Evolutionary conservation across 345 rosid genomes (phyloP).

Genomic region (Ceriops zippeliana): DNA sequence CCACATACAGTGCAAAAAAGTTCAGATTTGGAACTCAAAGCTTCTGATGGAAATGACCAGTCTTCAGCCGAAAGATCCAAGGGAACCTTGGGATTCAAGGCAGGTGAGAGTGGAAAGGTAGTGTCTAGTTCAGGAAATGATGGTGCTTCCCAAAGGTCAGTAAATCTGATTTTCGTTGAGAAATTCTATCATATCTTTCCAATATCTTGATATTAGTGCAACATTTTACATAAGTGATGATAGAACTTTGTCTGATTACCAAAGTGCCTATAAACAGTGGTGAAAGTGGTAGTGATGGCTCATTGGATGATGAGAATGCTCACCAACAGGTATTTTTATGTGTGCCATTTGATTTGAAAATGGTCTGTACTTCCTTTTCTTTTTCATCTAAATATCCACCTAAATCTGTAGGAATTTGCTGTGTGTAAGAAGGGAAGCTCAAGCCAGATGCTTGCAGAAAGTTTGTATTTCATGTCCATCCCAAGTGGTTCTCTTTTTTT

Average conservation of each 20-base stretch:
- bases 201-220: background rate
- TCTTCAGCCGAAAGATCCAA: slow-evolving; percentile 62
- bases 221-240: background rate
- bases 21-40: slow-evolving; percentile 48
- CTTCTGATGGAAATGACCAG: slow-evolving; percentile 46
- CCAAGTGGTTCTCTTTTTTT: slow-evolving; percentile 7
- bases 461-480: slow-evolving; percentile 30
- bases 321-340: slow-evolving; percentile 54
- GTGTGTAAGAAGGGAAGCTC: slow-evolving; percentile 62
- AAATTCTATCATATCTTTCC: background rate
- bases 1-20: slow-evolving; percentile 47
- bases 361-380: background rate
- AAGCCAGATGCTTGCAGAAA: slow-evolving; percentile 80
- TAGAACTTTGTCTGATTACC: slow-evolving; percentile 12
- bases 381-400: background rate
- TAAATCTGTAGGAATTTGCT: slow-evolving; percentile 45
- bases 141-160: slow-evolving; percentile 74
- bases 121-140: slow-evolving; percentile 91
- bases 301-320: slow-evolving; percentile 75
- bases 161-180: background rate
- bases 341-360: background rate
- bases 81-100: slow-evolving; percentile 57
- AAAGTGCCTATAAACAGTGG: slow-evolving; percentile 47
- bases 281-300: slow-evolving; percentile 82
- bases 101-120: slow-evolving; percentile 52